Conservation (phyloP, 139 green algal species). For the Raphidocelis subcapitata region DNA sequence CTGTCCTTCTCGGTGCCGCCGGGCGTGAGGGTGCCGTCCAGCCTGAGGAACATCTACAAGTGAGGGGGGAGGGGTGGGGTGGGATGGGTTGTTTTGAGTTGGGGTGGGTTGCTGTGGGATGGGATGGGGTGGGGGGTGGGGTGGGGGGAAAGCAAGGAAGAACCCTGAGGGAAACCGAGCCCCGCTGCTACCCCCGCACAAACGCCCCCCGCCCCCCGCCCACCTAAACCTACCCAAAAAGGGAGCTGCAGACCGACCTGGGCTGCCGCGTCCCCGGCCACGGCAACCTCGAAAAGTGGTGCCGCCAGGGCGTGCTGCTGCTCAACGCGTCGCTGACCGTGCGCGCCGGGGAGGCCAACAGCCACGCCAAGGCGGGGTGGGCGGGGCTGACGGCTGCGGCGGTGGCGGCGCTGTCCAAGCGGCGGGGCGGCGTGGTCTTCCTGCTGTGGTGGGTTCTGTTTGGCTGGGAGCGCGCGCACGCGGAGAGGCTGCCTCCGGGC, state of each 20-base stretch:
- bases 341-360: slow-evolving; percentile 73
- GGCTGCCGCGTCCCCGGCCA: slow-evolving; percentile 30
- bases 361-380: slow-evolving; percentile 89
- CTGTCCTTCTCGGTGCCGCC: slow-evolving; percentile 92
- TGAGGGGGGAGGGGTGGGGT: background rate
- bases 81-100: background rate
- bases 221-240: no score
- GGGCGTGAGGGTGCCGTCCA: slow-evolving; percentile 55
- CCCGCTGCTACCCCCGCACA: no score
- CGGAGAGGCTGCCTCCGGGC: no score
- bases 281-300: slow-evolving; percentile 34
- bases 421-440: slow-evolving; percentile 81
- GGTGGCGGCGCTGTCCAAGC: slow-evolving; percentile 66
- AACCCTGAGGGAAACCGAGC: no score
- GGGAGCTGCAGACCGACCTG: slow-evolving; percentile 30
- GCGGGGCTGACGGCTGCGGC: slow-evolving; percentile 88
- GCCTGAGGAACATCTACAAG: slow-evolving; percentile 83
- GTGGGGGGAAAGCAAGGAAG: no score
- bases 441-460: slow-evolving; percentile 93
- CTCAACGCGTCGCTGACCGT: slow-evolving; percentile 96
- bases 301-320: slow-evolving; percentile 79
- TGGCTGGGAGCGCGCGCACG: no score
- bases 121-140: no score
- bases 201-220: background rate
- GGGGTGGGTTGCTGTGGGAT: background rate